phyloP scores from a whole-genome alignment of 2,329 filamentous ascomycete genomes.

The Colletotrichum trifolii region DNA sequence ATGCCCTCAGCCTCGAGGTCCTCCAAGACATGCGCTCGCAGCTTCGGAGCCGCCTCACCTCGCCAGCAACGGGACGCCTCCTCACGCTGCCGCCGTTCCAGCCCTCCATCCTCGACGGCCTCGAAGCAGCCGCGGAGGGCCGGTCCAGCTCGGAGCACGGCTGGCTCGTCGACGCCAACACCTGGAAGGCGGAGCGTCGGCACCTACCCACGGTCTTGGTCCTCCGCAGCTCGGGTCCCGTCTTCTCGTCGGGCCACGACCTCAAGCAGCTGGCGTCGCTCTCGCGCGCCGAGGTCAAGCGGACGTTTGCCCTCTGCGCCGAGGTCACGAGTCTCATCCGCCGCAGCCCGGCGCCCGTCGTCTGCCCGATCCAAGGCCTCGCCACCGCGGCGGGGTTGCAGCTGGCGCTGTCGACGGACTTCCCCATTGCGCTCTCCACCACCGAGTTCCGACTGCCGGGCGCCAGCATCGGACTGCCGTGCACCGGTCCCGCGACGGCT shows the following conservation, averaged over 20 bases:
- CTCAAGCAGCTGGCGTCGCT: slow-evolving; percentile 41
- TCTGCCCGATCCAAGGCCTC: slow-evolving; percentile 45
- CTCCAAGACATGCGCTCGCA: slow-evolving; percentile 42
- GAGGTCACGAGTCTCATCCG: slow-evolving; percentile 47
- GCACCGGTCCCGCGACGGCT: slow-evolving; percentile 44
- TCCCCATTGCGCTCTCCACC: slow-evolving; percentile 41
- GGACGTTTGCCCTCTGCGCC: slow-evolving; percentile 44
- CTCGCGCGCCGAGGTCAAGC: slow-evolving; percentile 23
- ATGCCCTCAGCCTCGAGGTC: slow-evolving; percentile 41
- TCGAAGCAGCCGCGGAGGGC: slow-evolving; percentile 30
- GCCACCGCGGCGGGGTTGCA: slow-evolving; percentile 47
- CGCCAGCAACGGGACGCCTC: slow-evolving; percentile 36
- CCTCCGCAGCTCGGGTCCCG: slow-evolving; percentile 43
- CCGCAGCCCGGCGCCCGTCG: slow-evolving; percentile 44
- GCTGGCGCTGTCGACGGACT: slow-evolving; percentile 46
- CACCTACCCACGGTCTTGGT: slow-evolving; percentile 46
- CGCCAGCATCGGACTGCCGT: slow-evolving; percentile 45
- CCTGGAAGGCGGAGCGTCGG: slow-evolving; percentile 40
- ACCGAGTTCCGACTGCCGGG: slow-evolving; percentile 44
- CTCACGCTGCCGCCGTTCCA: slow-evolving; percentile 45
- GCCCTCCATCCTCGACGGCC: slow-evolving; percentile 35
- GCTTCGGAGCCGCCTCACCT: slow-evolving; percentile 40
- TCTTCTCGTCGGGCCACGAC: slow-evolving; percentile 48
- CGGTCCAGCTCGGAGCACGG: slow-evolving; percentile 17
- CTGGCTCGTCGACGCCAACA: slow-evolving; percentile 43